A percentile compares a stretch with the other conserved stretches of the same genome.
Evolutionary conservation across 805 yeast species (phyloP).

Genomic region (Cyberlindnera misumaiensis): DNA sequence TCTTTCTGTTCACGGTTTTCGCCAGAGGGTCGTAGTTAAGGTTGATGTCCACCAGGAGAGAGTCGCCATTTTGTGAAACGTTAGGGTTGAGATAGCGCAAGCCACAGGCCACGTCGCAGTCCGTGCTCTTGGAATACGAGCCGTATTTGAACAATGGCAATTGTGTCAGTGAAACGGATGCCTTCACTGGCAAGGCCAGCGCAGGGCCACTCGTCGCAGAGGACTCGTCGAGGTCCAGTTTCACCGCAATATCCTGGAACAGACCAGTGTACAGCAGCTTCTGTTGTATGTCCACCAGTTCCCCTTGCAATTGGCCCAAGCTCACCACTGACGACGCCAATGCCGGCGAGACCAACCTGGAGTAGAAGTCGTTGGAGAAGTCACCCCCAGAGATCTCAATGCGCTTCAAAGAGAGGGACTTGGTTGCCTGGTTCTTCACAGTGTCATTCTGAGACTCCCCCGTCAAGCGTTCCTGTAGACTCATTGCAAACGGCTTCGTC

Average conservation of each 20-base stretch:
- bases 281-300: constrained; percentile 27
- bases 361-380: constrained; percentile 39
- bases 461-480: background rate
- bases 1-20: constrained; percentile 40
- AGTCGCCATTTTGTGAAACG: constrained; percentile 53
- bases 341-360: constrained; percentile 39
- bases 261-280: constrained; percentile 39
- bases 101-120: constrained; percentile 28
- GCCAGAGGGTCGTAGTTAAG: constrained; percentile 41
- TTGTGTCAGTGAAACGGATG: constrained; percentile 34
- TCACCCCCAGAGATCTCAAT: constrained; percentile 21
- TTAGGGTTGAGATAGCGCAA: constrained; percentile 36
- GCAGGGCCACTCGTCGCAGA: background rate
- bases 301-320: constrained; percentile 32
- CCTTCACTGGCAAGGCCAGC: constrained; percentile 37
- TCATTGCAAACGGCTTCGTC: background rate
- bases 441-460: constrained; percentile 5
- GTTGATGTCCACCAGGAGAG: constrained; percentile 39
- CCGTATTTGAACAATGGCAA: constrained; percentile 24
- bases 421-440: constrained; percentile 14
- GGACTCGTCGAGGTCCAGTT: constrained; percentile 32
- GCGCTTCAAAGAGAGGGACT: constrained; percentile 15
- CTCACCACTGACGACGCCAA: constrained; percentile 26
- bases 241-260: constrained; percentile 33
- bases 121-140: constrained; percentile 29